Conservation (phyloP, 2,329 filamentous ascomycete species). For the Arthrobotrys sphaeroides region DNA sequence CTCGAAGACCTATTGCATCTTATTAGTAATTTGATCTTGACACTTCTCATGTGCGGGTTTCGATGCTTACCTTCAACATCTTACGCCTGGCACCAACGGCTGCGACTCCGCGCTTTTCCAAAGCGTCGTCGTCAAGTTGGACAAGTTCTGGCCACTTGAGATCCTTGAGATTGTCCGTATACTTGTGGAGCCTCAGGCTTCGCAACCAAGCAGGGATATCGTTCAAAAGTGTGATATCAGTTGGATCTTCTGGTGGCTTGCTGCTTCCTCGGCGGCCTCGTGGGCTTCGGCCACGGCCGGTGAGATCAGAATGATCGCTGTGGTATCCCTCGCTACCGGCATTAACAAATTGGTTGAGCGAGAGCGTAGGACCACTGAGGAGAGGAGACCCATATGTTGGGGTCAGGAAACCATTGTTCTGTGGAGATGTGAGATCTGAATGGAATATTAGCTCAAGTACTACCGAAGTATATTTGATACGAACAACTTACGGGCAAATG, state of each 20-base stretch:
- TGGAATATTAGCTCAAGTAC: conserved; percentile 73
- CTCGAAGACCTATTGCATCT: conserved; percentile 76
- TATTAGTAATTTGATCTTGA: conserved; percentile 47
- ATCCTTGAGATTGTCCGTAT: conserved; percentile 97
- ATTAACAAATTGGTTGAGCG: conserved; percentile 47
- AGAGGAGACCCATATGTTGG: conserved; percentile 79
- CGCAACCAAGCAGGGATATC: conserved; percentile 97
- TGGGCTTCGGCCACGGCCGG: conserved; percentile 82
- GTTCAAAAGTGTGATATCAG: conserved; percentile 85
- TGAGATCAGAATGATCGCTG: conserved; percentile 91
- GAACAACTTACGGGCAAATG: conserved; percentile 60
- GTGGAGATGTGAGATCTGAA: conserved; percentile 79
- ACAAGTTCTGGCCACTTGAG: conserved; percentile 95
- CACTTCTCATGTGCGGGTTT: not conserved
- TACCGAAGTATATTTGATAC: conserved; percentile 76
- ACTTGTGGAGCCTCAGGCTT: conserved; percentile 95
- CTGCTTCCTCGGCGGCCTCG: conserved; percentile 91
- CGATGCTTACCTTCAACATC: conserved; percentile 84
- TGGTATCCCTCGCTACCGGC: conserved; percentile 81
- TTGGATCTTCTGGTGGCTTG: conserved; percentile 97
- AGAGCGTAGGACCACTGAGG: conserved; percentile 63
- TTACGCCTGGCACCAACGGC: conserved; percentile 93
- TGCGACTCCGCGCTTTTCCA: conserved; percentile 93
- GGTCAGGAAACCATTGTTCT: conserved; percentile 92
- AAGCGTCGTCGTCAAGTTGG: conserved; percentile 88